These are phyloP conservation scores for Starmera pachycereana DNA, from an alignment of 805 yeast species.

Conservation along the genomic window DNA sequence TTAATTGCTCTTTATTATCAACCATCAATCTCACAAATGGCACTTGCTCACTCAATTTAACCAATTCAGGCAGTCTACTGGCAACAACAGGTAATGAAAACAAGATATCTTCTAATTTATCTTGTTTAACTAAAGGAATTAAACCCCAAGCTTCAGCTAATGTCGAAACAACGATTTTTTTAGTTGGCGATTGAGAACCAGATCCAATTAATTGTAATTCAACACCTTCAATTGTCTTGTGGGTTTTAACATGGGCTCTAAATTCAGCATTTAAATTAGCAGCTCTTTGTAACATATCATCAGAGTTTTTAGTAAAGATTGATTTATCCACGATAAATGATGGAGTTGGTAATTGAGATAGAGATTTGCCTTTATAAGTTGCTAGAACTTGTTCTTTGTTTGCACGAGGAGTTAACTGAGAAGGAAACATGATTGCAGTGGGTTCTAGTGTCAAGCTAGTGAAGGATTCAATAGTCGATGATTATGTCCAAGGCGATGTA, in stretches of 20 bases:
- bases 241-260: conserved; percentile 71
- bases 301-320: conserved; percentile 30
- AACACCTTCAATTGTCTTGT: conserved; percentile 55
- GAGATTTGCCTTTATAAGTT: conserved; percentile 29
- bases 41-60: conserved; percentile 30
- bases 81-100: conserved; percentile 22
- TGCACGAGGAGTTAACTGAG: conserved; percentile 3
- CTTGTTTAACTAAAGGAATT: conserved; percentile 27
- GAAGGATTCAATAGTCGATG: no score
- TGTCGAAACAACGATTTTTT: conserved; percentile 56
- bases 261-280: conserved; percentile 30
- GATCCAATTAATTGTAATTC: conserved; percentile 37
- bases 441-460: no score
- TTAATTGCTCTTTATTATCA: conserved; percentile 50
- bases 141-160: conserved; percentile 54
- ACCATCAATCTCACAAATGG: conserved; percentile 44
- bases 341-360: conserved; percentile 49
- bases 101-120: conserved; percentile 24
- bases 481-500: no score
- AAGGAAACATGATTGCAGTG: conserved; percentile 1
- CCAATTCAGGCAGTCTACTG: conserved; percentile 21
- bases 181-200: conserved; percentile 20
- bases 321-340: conserved; percentile 37
- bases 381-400: conserved; percentile 2
- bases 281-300: conserved; percentile 36